Evolutionary conservation across 2,329 filamentous ascomycete genomes (phyloP), one percentile per base, ranked within the genome.

Genomic region (Aspergillus ochraceoroseus): DNA sequence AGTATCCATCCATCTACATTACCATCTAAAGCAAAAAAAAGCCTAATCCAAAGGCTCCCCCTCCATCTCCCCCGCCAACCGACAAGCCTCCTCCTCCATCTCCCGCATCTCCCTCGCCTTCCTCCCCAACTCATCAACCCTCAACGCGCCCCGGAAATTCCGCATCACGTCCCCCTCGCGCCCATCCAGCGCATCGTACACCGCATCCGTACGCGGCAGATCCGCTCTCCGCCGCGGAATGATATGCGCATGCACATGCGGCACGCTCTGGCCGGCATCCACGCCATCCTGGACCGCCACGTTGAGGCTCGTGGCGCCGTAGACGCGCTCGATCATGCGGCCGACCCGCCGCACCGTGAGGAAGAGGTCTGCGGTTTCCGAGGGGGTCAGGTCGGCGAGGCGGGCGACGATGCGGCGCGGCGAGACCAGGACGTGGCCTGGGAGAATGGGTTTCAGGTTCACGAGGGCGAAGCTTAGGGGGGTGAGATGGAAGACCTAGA

Each of bases 261-360:
- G 75, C 30, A 98, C 90, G 42, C 87, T 95, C 75, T 98, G 92
- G 0, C 92, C 92, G 1, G 92, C 87, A 44, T 88, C 87, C 20
- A 74, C 70, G 13, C 92, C 92, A 64, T 98, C 92, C 64, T 98
- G 92, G n/a, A 98, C 77, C 0, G 90, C 89, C 34, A 98, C 82
- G 60, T 95, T 96, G 68, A 96, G 83, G 44, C 86, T 85, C 7
- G 85, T 80, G 4, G 80, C 83, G 22, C 74, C 59, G 61, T 76
- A 75, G 47, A 80, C 64, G 19, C 71, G 70, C 56, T 77, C 70
- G 5, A 95, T 75, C 70, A 94, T 88, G 32, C 75, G 76, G 54
- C 89, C 83, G 4, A 94, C 82, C 27, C 80, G 79, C 63, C 92
- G 87, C 18, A 94, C 88, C 1, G 89, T 83, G n/a, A 76, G 64